Percentiles rank a stretch among this genome's conserved stretches.
phyloP scores from a whole-genome alignment of 2,329 filamentous ascomycete genomes.

The Knoxdaviesia proteae region DNA sequence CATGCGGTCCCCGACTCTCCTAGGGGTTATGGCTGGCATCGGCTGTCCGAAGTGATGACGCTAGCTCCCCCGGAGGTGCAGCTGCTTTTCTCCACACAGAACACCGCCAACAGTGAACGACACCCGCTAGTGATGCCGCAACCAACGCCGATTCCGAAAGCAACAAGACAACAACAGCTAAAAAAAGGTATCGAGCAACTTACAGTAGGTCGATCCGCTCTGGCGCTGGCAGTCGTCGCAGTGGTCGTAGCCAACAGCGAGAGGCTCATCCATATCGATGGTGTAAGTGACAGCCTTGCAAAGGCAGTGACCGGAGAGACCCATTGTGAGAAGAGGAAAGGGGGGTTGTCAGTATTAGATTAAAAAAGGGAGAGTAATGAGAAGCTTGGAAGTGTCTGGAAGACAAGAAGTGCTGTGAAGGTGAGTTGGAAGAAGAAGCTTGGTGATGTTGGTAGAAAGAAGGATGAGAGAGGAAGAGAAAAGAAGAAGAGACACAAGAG shows the following conservation, averaged over 20 bases:
- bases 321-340: constrained; percentile 20
- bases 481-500: not conserved
- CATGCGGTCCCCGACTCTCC: too few relatives aligned
- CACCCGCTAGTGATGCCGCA: not conserved
- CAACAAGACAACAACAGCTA: too few relatives aligned
- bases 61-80: too few relatives aligned
- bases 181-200: constrained; percentile 7
- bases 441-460: too few relatives aligned
- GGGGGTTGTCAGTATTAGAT: not conserved
- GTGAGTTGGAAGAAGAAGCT: not conserved
- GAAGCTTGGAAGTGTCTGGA: not conserved
- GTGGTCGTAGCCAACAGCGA: constrained; percentile 45
- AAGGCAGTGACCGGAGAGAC: constrained; percentile 48
- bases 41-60: too few relatives aligned
- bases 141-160: too few relatives aligned
- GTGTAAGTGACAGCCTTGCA: constrained; percentile 54
- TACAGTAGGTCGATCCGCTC: constrained; percentile 47
- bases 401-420: not conserved
- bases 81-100: not conserved
- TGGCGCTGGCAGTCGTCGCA: constrained; percentile 56
- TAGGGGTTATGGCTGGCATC: too few relatives aligned
- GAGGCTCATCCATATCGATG: constrained; percentile 26
- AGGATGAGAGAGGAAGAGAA: not conserved
- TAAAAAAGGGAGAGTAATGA: not conserved
- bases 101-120: not conserved